Conservation (phyloP, 2,329 filamentous ascomycete genomes). For the Aureobasidium melanogenum region DNA sequence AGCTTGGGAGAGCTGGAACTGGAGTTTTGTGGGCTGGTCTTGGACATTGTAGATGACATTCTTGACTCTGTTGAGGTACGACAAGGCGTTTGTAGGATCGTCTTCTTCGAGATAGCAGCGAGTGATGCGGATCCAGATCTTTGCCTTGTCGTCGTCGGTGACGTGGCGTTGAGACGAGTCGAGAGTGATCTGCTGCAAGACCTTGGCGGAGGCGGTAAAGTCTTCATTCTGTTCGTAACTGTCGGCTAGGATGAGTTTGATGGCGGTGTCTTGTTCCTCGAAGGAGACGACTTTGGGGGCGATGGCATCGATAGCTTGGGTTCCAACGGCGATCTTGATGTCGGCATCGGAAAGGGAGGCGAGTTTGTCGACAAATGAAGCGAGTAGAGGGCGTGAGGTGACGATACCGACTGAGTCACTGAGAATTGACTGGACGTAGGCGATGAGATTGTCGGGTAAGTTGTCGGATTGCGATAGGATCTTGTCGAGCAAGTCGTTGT, state of each 20-base stretch:
- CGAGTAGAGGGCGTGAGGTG: conserved; percentile 62
- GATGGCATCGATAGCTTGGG: conserved; percentile 59
- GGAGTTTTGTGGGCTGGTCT: conserved; percentile 65
- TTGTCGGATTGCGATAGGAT: conserved; percentile 41
- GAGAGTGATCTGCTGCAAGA: conserved; percentile 74
- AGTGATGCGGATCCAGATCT: conserved; percentile 87
- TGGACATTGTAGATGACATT: conserved; percentile 74
- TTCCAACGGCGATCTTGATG: conserved; percentile 64
- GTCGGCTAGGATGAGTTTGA: conserved; percentile 73
- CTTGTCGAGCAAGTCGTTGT: conserved; percentile 48
- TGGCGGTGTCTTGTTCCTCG: conserved; percentile 71
- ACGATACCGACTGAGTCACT: conserved; percentile 65
- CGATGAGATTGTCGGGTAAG: conserved; percentile 54
- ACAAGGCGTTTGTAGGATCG: conserved; percentile 75
- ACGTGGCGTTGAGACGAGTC: conserved; percentile 83
- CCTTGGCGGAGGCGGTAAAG: conserved; percentile 66
- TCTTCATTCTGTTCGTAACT: conserved; percentile 79
- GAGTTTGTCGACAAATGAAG: conserved; percentile 57
- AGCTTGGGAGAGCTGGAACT: conserved; percentile 86
- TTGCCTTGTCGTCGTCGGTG: conserved; percentile 70
- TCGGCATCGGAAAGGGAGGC: conserved; percentile 51
- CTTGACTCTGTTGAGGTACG: conserved; percentile 90
- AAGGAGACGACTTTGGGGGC: conserved; percentile 61
- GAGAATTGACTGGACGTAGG: conserved; percentile 57
- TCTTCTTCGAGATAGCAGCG: conserved; percentile 91